Evolutionary conservation across 345 rosid genomes (phyloP).

Genomic region (Microcos paniculata): DNA sequence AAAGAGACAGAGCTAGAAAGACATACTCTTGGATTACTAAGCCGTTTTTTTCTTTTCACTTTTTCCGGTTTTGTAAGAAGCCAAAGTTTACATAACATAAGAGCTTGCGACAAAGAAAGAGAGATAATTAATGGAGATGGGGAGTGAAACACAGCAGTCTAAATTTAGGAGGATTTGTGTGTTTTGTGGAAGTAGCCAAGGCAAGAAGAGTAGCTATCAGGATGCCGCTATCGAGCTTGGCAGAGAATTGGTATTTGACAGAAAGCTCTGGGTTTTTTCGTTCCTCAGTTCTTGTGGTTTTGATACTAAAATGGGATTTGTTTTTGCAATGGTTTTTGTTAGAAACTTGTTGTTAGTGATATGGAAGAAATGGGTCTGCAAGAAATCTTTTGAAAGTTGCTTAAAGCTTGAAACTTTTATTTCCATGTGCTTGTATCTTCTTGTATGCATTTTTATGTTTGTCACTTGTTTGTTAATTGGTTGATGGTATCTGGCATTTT

Average conservation of each 20-base stretch:
- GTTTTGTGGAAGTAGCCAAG: conserved; percentile 86
- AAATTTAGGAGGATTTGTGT: conserved; percentile 80
- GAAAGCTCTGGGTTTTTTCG: conserved; percentile 9
- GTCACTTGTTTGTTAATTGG: conserved; percentile 21
- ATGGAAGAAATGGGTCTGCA: conserved; percentile 10
- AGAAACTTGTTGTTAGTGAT: conserved; percentile 2
- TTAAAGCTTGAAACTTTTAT: conserved; percentile 5
- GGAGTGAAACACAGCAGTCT: conserved; percentile 44
- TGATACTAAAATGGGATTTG: background rate
- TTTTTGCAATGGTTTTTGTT: background rate
- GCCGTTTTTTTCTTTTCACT: conserved; percentile 21
- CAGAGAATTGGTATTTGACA: conserved; percentile 61
- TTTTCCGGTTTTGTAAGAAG: conserved; percentile 8
- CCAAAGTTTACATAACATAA: background rate
- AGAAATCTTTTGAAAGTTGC: conserved; percentile 2
- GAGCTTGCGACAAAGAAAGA: background rate
- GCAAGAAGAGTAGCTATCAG: conserved; percentile 82
- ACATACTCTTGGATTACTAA: conserved; percentile 19
- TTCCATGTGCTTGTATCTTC: conserved; percentile 6
- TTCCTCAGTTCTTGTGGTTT: conserved; percentile 5
- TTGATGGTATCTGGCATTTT: conserved; percentile 14
- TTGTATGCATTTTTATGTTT: conserved; percentile 1
- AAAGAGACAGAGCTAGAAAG: conserved; percentile 19
- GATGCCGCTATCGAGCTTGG: conserved; percentile 89
- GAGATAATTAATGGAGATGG: conserved; percentile 40